These are phyloP conservation scores for Aechmea fasciata DNA, from an alignment of 176 grass and related monocot genomes.

Conservation along the genomic window DNA sequence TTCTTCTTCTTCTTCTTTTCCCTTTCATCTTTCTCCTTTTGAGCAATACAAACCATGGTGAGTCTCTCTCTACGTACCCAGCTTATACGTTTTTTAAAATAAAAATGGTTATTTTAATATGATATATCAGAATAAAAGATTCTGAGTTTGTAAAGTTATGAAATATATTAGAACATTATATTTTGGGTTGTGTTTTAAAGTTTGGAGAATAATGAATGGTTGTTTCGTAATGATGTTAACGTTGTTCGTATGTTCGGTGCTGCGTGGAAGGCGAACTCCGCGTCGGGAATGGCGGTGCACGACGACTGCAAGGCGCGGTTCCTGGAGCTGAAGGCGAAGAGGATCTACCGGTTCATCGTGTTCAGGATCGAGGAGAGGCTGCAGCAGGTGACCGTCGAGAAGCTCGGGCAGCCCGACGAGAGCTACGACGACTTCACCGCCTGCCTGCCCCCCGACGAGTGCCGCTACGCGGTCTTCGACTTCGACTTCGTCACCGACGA, in stretches of 20 bases:
- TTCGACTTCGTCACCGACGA: constrained; percentile 20
- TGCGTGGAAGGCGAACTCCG: constrained; percentile 6
- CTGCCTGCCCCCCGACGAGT: constrained; percentile 1
- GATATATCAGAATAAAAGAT: too few species aligned
- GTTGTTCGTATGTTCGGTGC: neutral
- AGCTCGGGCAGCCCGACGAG: constrained; percentile 18
- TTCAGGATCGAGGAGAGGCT: constrained; percentile 22
- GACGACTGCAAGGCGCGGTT: constrained; percentile 19
- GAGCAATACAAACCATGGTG: neutral
- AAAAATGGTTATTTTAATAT: neutral
- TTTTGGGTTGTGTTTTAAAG: too few species aligned
- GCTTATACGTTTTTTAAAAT: too few species aligned
- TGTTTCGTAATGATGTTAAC: neutral
- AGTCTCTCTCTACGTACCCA: neutral
- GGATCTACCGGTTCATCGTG: constrained; percentile 13
- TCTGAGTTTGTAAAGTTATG: too few species aligned
- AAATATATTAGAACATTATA: too few species aligned
- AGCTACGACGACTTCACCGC: constrained; percentile 15
- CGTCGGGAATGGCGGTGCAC: constrained; percentile 19
- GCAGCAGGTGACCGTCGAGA: constrained; percentile 15
- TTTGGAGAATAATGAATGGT: neutral
- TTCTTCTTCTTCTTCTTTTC: neutral
- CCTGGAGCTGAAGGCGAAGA: constrained; percentile 23
- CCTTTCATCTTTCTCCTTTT: neutral
- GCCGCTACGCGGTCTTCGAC: constrained; percentile 19